Base-by-base conservation (phyloP, 2,329 filamentous ascomycete genomes). In the Botrytis cinerea region DNA sequence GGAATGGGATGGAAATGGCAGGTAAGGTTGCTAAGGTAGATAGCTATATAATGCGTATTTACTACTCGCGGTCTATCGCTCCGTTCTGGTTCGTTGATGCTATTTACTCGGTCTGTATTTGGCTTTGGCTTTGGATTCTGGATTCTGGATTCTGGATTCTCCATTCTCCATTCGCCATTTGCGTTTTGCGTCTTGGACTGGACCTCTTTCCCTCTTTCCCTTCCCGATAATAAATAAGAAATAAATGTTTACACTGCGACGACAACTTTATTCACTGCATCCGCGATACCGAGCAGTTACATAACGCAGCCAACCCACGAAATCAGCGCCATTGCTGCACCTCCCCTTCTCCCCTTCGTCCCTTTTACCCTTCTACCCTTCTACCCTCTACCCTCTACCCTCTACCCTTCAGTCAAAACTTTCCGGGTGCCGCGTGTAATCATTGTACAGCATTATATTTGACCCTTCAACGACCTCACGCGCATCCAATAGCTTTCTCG, bases 401-500 rank as follows among this genome's bases (percentile, higher is more conserved):
- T 38, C 59, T 62, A 43, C 38, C 60, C 60, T 67, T 51, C 32
- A n/a, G 22, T 32, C 64, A 67, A 67, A 54, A 54, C 32, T 22
- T 38, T 62, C 59, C 68, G 68, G 62, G 46, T 62, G 28, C n/a
- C 68, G 40, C 54, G 54, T 70, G 68, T 61, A 61, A 70, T n/a
- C 20, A 63, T 70, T 32, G 43, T 38, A 48, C 68, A 46, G 40
- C 68, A 46, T 46, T 43, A 62, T 16, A 46, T 38, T 35, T 45
- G 57, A 70, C 20, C 22, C 54, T 22, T 70, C 68, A 38, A 70
- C 68, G 40, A 62, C 68, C 35, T 61, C 35, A 20, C n/a, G 32
- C 68, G 28, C 14, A 40, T 59, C 25, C 35, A 57, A 51, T 54
- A 14, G 38, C 35, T 54, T 54, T 32, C n/a, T 59, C 22, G 35